Percentiles rank a stretch among this genome's conserved stretches.
Evolutionary conservation across 169 alveolate species (phyloP).

Genomic region (Cyclospora cayetanensis): DNA sequence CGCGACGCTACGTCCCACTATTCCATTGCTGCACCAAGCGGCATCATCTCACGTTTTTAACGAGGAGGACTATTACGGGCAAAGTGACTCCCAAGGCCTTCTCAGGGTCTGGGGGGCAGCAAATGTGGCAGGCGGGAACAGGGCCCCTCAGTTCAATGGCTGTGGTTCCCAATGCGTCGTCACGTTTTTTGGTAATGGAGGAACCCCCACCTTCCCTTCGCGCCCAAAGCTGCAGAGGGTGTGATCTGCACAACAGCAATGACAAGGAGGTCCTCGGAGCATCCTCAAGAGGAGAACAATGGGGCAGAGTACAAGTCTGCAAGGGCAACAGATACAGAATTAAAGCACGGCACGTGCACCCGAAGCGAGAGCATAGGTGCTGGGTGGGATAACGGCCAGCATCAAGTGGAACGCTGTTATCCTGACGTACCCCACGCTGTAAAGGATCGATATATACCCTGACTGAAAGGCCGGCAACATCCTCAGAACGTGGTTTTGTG

Average conservation of each 20-base stretch:
- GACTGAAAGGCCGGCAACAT: conserved; percentile 51
- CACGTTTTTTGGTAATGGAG: conserved; percentile 3
- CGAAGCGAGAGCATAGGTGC: no score
- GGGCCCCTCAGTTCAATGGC: conserved; percentile 49
- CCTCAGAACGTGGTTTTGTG: background rate
- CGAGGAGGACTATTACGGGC: conserved; percentile 94
- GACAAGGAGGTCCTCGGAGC: background rate
- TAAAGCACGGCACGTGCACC: no score
- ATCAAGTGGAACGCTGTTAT: background rate
- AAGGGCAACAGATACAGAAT: no score
- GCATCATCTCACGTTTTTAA: conserved; percentile 91
- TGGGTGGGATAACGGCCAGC: no score
- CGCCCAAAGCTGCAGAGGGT: conserved; percentile 64
- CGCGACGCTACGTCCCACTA: no score
- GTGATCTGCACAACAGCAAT: conserved; percentile 29
- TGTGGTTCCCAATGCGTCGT: conserved; percentile 30
- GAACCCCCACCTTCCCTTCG: conserved; percentile 16
- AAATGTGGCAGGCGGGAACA: conserved; percentile 89
- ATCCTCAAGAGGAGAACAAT: no score
- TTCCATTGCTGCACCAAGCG: no score
- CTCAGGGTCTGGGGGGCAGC: conserved; percentile 90
- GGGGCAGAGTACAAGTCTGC: no score
- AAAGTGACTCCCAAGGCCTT: conserved; percentile 92
- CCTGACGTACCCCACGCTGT: conserved; percentile 39
- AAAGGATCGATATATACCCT: conserved; percentile 38